Base-by-base conservation (phyloP, 495 filamentous ascomycete genomes). In the Podospora anserina region DNA sequence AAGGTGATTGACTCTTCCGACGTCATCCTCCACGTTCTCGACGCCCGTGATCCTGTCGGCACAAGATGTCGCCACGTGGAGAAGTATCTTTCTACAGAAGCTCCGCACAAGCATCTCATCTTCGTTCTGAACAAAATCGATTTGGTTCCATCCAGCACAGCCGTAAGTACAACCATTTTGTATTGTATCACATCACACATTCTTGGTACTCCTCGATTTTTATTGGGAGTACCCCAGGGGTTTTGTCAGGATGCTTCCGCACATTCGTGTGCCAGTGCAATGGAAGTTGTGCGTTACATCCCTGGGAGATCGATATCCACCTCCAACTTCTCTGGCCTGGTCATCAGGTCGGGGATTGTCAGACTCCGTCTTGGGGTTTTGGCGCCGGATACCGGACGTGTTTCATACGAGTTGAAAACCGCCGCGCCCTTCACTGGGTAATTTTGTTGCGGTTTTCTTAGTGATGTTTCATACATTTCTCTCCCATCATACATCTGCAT, bases 1-100 rank as follows among this genome's bases (percentile, higher is more conserved):
- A 97, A 99, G 81, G 92, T 97, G 74, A 93, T 98, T 28, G 93
- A 97, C 79, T 94, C 92, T 7, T 94, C 92, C n/a, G 94, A 98
- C 76, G 93, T 98, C 27, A 87, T 98, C 34, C 89, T 98, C 34
- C 94, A 97, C 72, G 91, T 96, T n/a, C 79, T 98, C 4, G 94
- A 98, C 81, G 92, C 94, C 39, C 87, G 94, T 78, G 94, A 98
- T 80, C 94, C 94, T 16, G 78, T 93, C 5, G 93, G 94, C 18
- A 97, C 94, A 49, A 87, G 94, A 55, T 97, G 95, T 83, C 84
- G 90, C 20, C 92, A 90, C 75, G 88, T 97, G 55, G 95, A 98
- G 74, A 97, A 97, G 78, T 97, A 97, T 74, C 91, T 99, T 63
- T 86, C 86, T 66, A 89, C 94, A 68, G 95, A 99, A 74, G 95